phyloP scores from a whole-genome alignment of 495 filamentous ascomycete species.

The Apodospora peruviana region DNA sequence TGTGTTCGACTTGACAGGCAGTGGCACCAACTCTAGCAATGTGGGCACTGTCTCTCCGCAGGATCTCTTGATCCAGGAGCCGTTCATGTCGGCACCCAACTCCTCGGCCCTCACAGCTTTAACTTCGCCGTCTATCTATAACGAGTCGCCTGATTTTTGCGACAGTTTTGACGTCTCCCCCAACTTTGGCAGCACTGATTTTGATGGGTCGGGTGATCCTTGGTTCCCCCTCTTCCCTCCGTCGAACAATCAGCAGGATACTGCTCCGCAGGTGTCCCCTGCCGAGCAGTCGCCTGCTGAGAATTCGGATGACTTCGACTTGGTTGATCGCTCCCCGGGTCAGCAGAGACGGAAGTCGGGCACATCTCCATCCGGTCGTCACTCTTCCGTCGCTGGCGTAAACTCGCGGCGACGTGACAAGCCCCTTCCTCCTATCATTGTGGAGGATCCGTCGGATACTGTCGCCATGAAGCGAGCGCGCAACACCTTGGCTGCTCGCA shows the following conservation, averaged over 20 bases:
- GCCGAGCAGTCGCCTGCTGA: slow-evolving; percentile 39
- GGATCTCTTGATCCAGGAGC: slow-evolving; percentile 66
- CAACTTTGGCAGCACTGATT: slow-evolving; percentile 47
- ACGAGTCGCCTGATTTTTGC: slow-evolving; percentile 63
- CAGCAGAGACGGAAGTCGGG: slow-evolving; percentile 38
- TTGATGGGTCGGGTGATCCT: slow-evolving; percentile 36
- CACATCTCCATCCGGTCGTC: slow-evolving; percentile 46
- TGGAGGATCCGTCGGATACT: slow-evolving; percentile 65
- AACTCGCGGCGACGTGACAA: slow-evolving; percentile 65
- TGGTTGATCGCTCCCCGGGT: slow-evolving; percentile 21
- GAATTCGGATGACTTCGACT: slow-evolving; percentile 35
- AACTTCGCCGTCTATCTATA: slow-evolving; percentile 73
- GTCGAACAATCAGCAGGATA: slow-evolving; percentile 18
- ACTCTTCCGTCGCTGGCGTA: slow-evolving; percentile 67
- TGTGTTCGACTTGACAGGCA: slow-evolving; percentile 39
- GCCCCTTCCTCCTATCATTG: slow-evolving; percentile 71
- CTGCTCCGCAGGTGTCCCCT: slow-evolving; percentile 12
- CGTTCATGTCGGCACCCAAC: slow-evolving; percentile 67
- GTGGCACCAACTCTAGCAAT: slow-evolving; percentile 40
- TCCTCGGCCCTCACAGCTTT: slow-evolving; percentile 78
- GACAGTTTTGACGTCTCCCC: slow-evolving; percentile 76
- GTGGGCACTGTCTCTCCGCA: slow-evolving; percentile 78
- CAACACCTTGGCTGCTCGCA: slow-evolving; percentile 92
- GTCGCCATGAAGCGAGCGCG: slow-evolving; percentile 86
- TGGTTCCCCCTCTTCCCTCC: slow-evolving; percentile 71